Percentiles rank a stretch among this genome's conserved stretches.
Conservation (phyloP, 163 green algal genomes). For the Chlamydomonas reinhardtii region DNA sequence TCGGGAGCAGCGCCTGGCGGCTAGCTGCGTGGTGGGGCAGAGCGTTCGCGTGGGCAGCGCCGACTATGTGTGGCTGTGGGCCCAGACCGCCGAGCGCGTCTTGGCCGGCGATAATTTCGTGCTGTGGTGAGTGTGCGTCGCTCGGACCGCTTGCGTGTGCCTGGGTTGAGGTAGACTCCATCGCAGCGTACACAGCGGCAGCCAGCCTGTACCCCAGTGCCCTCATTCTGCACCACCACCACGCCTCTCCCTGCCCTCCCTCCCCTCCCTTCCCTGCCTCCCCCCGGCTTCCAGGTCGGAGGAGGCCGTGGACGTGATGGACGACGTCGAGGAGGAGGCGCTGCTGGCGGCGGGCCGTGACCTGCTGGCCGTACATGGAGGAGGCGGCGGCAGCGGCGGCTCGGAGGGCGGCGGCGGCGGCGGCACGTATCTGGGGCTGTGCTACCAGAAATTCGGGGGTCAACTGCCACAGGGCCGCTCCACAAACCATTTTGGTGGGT, state of each 20-base stretch:
- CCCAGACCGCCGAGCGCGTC: constrained; percentile 28
- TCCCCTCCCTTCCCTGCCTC: too few species aligned
- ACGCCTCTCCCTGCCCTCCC: too few species aligned
- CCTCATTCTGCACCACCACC: too few species aligned
- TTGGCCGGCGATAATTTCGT: constrained; percentile 33
- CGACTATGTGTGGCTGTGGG: constrained; percentile 35
- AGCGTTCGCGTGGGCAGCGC: constrained; percentile 2
- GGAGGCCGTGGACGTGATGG: constrained; percentile 14
- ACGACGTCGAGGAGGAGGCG: neutral
- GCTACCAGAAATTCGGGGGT: constrained; percentile 14
- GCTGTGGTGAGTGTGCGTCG: neutral
- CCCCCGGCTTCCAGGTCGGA: neutral
- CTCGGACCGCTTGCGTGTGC: too few species aligned
- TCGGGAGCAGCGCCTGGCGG: neutral
- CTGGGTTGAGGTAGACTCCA: too few species aligned
- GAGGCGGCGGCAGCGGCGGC: neutral
- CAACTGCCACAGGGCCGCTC: neutral
- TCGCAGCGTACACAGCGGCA: too few species aligned
- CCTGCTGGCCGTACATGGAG: constrained; percentile 9
- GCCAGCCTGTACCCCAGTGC: too few species aligned
- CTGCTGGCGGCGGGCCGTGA: constrained; percentile 1
- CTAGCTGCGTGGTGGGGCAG: constrained; percentile 19
- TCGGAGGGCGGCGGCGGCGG: neutral
- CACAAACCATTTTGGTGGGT: neutral
- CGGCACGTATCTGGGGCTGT: constrained; percentile 44